phyloP scores from a whole-genome alignment of 192 early-diverging fungal genomes.

The Kappamyces sp. region DNA sequence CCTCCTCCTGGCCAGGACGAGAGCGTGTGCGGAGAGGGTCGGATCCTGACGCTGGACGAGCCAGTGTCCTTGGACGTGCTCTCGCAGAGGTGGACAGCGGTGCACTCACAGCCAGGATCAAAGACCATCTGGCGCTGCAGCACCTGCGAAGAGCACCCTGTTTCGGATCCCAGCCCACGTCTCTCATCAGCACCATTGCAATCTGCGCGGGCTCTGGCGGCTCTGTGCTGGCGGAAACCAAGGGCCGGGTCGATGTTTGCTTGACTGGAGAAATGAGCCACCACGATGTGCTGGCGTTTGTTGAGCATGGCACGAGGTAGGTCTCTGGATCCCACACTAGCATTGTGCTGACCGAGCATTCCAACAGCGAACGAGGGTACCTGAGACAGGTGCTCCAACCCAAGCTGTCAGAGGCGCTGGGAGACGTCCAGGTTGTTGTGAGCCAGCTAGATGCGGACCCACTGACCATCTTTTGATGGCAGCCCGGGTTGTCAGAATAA shows the following conservation, averaged over 20 bases:
- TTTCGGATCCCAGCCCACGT: background rate
- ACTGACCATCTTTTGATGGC: constrained; percentile 45
- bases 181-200: constrained; percentile 65
- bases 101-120: constrained; percentile 54
- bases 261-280: constrained; percentile 93
- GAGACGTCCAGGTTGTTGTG: constrained; percentile 42
- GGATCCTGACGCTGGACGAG: constrained; percentile 53
- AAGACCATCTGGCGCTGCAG: constrained; percentile 56
- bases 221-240: constrained; percentile 50
- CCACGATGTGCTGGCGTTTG: constrained; percentile 83
- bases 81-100: constrained; percentile 42
- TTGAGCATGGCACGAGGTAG: constrained; percentile 60
- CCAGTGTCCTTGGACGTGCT: constrained; percentile 47
- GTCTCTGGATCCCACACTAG: constrained; percentile 17
- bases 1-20: constrained; percentile 56
- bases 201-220: constrained; percentile 89
- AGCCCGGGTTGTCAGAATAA: background rate
- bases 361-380: constrained; percentile 86
- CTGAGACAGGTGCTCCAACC: constrained; percentile 59
- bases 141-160: constrained; percentile 35
- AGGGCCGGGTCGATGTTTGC: constrained; percentile 64
- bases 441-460: constrained; percentile 78
- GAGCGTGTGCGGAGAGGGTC: constrained; percentile 46
- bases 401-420: constrained; percentile 42
- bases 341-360: constrained; percentile 85